Evolutionary conservation across 768 basidiomycete species (phyloP).

Genomic region (Roridomyces roridus): DNA sequence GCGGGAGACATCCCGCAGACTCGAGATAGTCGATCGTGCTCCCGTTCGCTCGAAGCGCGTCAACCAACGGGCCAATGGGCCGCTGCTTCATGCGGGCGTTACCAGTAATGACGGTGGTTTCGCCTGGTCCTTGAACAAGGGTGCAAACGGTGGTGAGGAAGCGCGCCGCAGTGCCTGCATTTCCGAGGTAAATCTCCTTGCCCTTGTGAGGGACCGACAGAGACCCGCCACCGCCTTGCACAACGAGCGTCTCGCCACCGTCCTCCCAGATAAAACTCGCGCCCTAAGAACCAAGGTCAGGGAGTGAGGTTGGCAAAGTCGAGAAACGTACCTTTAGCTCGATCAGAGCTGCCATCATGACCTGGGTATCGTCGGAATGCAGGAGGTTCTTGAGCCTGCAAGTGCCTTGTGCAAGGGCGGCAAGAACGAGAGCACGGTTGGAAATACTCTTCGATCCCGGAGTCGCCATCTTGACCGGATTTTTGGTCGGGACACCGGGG

Average conservation of each 20-base stretch:
- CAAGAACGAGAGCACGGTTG: slow-evolving; percentile 91
- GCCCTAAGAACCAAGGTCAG: slow-evolving; percentile 55
- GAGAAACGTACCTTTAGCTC: slow-evolving; percentile 76
- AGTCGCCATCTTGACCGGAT: slow-evolving; percentile 79
- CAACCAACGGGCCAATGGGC: slow-evolving; percentile 94
- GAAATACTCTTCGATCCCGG: slow-evolving; percentile 98
- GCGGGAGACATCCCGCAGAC: slow-evolving; percentile 83
- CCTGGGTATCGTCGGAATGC: slow-evolving; percentile 97
- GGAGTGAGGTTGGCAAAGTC: neutral
- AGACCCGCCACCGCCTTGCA: slow-evolving; percentile 83
- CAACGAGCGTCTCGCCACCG: slow-evolving; percentile 92
- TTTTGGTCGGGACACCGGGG: slow-evolving; percentile 64
- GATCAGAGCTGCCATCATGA: slow-evolving; percentile 95
- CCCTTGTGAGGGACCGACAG: slow-evolving; percentile 79
- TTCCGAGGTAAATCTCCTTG: slow-evolving; percentile 93
- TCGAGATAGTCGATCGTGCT: slow-evolving; percentile 81
- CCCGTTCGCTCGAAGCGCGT: slow-evolving; percentile 85
- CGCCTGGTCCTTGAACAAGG: slow-evolving; percentile 63
- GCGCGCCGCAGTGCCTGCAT: slow-evolving; percentile 96
- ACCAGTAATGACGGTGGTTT: slow-evolving; percentile 87
- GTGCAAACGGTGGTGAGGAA: slow-evolving; percentile 98
- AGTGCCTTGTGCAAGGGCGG: slow-evolving; percentile 88
- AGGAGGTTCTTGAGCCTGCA: slow-evolving; percentile 90
- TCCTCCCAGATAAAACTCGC: slow-evolving; percentile 96
- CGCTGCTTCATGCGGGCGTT: slow-evolving; percentile 99